phyloP scores from a whole-genome alignment of 768 basidiomycete genomes.

The Podaxis sp. region DNA sequence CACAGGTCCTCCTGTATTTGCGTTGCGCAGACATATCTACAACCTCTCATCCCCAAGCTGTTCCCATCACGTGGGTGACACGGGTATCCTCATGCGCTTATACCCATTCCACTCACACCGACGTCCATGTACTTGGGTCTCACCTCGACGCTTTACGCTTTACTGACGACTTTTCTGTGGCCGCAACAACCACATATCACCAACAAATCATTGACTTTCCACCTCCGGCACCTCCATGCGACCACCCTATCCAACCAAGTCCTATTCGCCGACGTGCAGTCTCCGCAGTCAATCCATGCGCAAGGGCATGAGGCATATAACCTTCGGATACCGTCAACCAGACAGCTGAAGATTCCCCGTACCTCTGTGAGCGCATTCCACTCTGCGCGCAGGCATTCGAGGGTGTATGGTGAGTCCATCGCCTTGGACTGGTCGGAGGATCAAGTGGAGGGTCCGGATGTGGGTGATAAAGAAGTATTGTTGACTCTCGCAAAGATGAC shows the following conservation, averaged over 20 bases:
- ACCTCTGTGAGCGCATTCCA: slow-evolving; percentile 47
- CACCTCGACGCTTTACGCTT: slow-evolving; percentile 40
- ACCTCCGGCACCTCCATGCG: slow-evolving; percentile 66
- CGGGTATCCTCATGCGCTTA: background rate
- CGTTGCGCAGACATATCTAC: too few species aligned
- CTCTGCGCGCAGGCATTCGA: slow-evolving; percentile 32
- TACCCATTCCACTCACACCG: background rate
- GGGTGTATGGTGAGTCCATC: slow-evolving; percentile 35
- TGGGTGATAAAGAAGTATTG: slow-evolving; percentile 69
- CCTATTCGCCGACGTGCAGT: slow-evolving; percentile 55
- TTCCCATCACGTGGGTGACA: slow-evolving; percentile 3
- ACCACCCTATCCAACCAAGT: slow-evolving; percentile 52
- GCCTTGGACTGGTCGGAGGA: slow-evolving; percentile 61
- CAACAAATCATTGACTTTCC: slow-evolving; percentile 45
- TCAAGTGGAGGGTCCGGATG: slow-evolving; percentile 69
- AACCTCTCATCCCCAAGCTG: too few species aligned
- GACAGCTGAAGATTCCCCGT: slow-evolving; percentile 38
- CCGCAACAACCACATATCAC: slow-evolving; percentile 28
- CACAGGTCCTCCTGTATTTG: too few species aligned
- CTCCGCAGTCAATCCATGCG: slow-evolving; percentile 16
- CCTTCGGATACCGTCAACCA: slow-evolving; percentile 42
- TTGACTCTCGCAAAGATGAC: slow-evolving; percentile 87
- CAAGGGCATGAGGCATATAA: slow-evolving; percentile 27
- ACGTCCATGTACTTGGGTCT: slow-evolving; percentile 34
- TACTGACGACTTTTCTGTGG: slow-evolving; percentile 45